phyloP scores from a whole-genome alignment of 306 rosid species.

The Echinosophora koreensis region DNA sequence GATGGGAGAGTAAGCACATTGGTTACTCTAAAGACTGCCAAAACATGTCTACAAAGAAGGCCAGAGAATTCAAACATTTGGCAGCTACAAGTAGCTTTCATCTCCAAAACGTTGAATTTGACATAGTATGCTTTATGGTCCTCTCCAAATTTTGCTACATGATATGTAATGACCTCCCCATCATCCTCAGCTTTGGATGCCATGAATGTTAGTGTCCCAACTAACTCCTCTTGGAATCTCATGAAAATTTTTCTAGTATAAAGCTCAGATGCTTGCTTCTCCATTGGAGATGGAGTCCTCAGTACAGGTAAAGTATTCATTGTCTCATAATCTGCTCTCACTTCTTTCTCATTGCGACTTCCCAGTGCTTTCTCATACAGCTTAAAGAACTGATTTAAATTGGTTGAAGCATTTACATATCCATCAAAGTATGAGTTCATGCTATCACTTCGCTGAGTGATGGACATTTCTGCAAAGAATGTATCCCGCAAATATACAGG shows the following conservation, averaged over 20 bases:
- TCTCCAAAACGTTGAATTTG: constrained; percentile 89
- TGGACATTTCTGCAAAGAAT: constrained; percentile 98
- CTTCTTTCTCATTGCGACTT: constrained; percentile 99
- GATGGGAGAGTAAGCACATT: constrained; percentile 97
- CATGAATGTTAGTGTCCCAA: constrained; percentile 92
- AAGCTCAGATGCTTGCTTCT: constrained; percentile 93
- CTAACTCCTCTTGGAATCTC: constrained; percentile 97
- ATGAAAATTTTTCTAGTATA: constrained; percentile 85
- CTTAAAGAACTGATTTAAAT: constrained; percentile 88
- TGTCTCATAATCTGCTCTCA: constrained; percentile 94
- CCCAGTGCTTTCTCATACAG: constrained; percentile 97
- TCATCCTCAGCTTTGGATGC: constrained; percentile 91
- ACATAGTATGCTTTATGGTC: constrained; percentile 81
- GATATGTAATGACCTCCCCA: constrained; percentile 80
- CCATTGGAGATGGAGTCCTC: constrained; percentile 99
- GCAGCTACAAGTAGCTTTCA: constrained; percentile 93
- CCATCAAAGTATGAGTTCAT: constrained; percentile 99
- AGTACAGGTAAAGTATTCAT: constrained; percentile 79
- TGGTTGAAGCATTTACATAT: constrained; percentile 97
- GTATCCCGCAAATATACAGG: constrained; percentile 93
- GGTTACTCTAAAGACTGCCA: constrained; percentile 98
- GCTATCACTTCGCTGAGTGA: constrained; percentile 97
- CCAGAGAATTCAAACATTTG: constrained; percentile 99
- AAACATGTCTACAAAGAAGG: constrained; percentile 94
- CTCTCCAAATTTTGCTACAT: constrained; percentile 94